Evolutionary conservation across 208 protist species (phyloP).

Genomic region (Leishmania gerbilli): DNA sequence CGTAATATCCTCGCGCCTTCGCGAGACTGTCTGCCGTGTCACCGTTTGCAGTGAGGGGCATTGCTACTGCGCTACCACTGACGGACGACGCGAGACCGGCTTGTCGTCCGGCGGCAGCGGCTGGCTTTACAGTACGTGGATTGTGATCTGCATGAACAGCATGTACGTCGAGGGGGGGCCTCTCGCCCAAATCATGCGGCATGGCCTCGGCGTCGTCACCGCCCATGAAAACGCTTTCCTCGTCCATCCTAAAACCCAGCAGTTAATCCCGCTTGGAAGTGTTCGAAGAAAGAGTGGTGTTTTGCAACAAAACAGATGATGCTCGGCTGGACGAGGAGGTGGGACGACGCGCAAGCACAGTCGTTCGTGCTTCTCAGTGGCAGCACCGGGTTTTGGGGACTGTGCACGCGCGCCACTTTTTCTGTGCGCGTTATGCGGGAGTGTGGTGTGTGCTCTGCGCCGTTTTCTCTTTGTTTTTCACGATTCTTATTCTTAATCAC

Average conservation of each 20-base stretch:
- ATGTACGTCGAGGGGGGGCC: constrained; percentile 17
- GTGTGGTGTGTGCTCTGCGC: not conserved
- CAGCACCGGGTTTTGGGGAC: not conserved
- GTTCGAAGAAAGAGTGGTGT: not conserved
- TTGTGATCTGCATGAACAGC: not conserved
- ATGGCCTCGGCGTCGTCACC: constrained; percentile 5
- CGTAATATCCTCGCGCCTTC: not conserved
- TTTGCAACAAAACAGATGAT: not conserved
- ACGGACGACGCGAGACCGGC: not conserved
- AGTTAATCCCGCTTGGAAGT: not conserved
- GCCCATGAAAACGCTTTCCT: constrained; percentile 29
- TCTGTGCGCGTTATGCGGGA: not conserved
- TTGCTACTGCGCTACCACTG: not conserved
- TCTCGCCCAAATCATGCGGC: constrained; percentile 11
- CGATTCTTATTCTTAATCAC: not conserved
- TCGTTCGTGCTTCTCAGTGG: not conserved
- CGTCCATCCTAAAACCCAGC: constrained; percentile 27
- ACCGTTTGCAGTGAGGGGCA: not conserved
- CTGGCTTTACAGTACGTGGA: not conserved
- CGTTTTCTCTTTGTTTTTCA: not conserved
- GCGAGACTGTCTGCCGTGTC: not conserved
- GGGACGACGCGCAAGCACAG: not conserved
- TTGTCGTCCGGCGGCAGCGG: not conserved
- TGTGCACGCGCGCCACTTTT: not conserved
- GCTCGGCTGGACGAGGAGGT: no score